phyloP scores from a whole-genome alignment of 139 green algal species.

The Raphidocelis subcapitata region DNA sequence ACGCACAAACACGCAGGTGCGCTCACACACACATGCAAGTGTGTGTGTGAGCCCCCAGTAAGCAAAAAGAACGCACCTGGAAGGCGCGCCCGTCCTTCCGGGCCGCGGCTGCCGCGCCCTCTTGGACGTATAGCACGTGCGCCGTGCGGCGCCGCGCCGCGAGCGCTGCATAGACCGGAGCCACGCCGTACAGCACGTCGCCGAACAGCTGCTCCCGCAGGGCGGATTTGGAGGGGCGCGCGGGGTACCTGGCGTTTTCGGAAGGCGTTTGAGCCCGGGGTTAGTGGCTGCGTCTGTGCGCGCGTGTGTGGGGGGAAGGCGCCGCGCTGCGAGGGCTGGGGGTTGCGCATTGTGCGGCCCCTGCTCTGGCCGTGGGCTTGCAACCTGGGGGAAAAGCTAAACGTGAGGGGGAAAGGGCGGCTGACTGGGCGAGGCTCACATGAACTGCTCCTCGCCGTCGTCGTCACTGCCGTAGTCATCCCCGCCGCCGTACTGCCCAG shows the following conservation, averaged over 20 bases:
- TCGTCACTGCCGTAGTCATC: too few relatives aligned
- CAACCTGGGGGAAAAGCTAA: not conserved
- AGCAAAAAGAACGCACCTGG: not conserved
- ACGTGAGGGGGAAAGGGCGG: not conserved
- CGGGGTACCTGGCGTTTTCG: slow-evolving; percentile 11
- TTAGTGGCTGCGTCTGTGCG: too few relatives aligned
- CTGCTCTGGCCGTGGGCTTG: too few relatives aligned
- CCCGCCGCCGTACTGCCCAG: too few relatives aligned
- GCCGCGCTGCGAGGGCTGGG: too few relatives aligned
- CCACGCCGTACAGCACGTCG: slow-evolving; percentile 74
- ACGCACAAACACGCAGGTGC: slow-evolving; percentile 7
- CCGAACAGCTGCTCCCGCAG: slow-evolving; percentile 33
- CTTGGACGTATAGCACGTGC: slow-evolving; percentile 41
- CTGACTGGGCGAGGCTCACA: not conserved
- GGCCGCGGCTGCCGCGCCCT: slow-evolving; percentile 16
- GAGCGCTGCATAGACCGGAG: slow-evolving; percentile 73
- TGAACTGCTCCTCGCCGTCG: too few relatives aligned
- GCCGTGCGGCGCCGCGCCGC: slow-evolving; percentile 34
- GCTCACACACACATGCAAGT: too few relatives aligned
- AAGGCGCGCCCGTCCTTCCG: slow-evolving; percentile 59
- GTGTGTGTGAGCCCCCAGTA: slow-evolving; percentile 19
- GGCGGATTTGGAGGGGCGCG: slow-evolving; percentile 11
- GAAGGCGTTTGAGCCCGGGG: not conserved
- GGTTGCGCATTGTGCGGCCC: too few relatives aligned
- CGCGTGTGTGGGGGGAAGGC: too few relatives aligned